Base-by-base conservation (phyloP, 2,329 filamentous ascomycete species). In the Chlorencoelia australis region DNA sequence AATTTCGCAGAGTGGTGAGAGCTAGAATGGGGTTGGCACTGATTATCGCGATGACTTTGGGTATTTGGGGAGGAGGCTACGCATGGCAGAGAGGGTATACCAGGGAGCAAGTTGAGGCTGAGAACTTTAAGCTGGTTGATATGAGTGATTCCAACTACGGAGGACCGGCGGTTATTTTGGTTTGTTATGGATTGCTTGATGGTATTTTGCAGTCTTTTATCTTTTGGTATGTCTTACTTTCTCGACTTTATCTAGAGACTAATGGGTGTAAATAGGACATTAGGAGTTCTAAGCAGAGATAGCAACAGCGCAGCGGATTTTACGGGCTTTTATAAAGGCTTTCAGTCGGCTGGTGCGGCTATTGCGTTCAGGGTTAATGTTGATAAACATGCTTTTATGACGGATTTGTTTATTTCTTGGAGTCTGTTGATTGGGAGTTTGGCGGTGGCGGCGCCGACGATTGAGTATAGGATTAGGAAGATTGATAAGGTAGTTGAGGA, bases 271-370 rank as follows among this genome's bases (percentile, higher is more conserved):
- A 8, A 43, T 42, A 80, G 78, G 79, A 86, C 81, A 65, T 93
- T 94, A 80, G 88, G 87, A 30, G 74, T 86, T 7, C 68, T 94
- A 27, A 86, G 82, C 53, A 94, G 94, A 71, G 91, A 88, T 46
- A 75, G 82, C 41, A 83, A 87, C 58, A 89, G 85, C 60, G 73
- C 87, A 21, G 87, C 87, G 63, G 93, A 94, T 66, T 80, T 88
- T 52, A 81, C 84, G 21, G 87, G 83, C 42, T 86, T 82, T 65
- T 89, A 88, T 71, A 89, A 89, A 66, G 79, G 79, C 31, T 80
- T 93, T 46, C 85, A 93, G 59, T 87, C 82, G n/a, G 83, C 82
- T 10, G 85, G 84, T 49, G 77, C 78, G 3, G 84, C 82, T 40
- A 71, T 86, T 51, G 79, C 72, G 47, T 82, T 73, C 73, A 71